These are phyloP conservation scores for Cladorrhinum sp. DNA, from an alignment of 2,329 filamentous ascomycete species.

Conservation along the genomic window DNA sequence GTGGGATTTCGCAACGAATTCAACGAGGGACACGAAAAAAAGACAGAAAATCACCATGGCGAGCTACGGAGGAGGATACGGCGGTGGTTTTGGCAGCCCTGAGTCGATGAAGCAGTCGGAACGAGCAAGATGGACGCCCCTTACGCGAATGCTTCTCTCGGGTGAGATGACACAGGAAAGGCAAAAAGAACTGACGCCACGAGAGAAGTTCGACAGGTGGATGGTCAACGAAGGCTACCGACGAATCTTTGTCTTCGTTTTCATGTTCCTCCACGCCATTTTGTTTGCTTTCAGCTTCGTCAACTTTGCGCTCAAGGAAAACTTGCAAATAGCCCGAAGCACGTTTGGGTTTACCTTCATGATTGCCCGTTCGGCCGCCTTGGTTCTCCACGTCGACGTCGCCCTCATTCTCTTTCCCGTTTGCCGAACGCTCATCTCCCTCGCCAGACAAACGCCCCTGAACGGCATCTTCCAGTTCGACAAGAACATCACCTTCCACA, in stretches of 20 bases:
- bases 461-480: conserved; percentile 87
- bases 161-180: conserved; percentile 76
- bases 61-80: conserved; percentile 37
- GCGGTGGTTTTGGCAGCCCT: conserved; percentile 30
- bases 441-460: conserved; percentile 74
- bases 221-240: conserved; percentile 87
- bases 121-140: conserved; percentile 75
- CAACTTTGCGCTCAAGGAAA: conserved; percentile 77
- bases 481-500: conserved; percentile 88
- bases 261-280: conserved; percentile 69
- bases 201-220: conserved; percentile 77
- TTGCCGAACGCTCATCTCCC: conserved; percentile 78
- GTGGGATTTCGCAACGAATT: background rate
- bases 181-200: conserved; percentile 63
- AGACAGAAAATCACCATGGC: conserved; percentile 28
- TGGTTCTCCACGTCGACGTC: conserved; percentile 79
- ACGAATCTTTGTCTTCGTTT: conserved; percentile 74
- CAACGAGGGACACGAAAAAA: conserved; percentile 6
- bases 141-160: conserved; percentile 78
- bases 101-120: conserved; percentile 53
- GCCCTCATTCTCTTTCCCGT: conserved; percentile 77
- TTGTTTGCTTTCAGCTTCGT: conserved; percentile 78
- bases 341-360: conserved; percentile 74
- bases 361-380: conserved; percentile 70
- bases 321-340: conserved; percentile 60